Evolutionary conservation across 176 grass and related monocot species (phyloP), one percentile per base, ranked within the genome.

Genomic region (Carex myosuroides): DNA sequence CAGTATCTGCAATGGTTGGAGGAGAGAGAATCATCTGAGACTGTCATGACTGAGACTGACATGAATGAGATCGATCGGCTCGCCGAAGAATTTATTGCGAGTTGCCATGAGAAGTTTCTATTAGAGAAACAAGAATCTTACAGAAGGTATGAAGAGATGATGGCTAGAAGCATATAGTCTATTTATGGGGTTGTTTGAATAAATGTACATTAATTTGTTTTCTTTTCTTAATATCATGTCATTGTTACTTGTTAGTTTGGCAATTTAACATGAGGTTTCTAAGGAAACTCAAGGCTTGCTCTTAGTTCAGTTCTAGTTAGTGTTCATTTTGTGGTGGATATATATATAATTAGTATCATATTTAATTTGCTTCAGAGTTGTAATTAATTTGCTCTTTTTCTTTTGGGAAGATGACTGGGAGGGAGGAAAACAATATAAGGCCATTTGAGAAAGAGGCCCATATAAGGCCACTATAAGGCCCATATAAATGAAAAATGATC

Each of bases 111-210:
- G 17, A 94, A 80, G 35, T 97, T 92, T 90, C 75, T 92, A 74
- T 81, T 94, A 77, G 92, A 98, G 91, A 98, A 95, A 87, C 95
- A 98, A 84, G 95, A 98, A 54, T 98, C 95, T 20, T 95, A 94
- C 60, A 88, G 92, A 81, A 89, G 92, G 89, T 90, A 87, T 29
- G 86, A 93, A 83, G 93, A 96, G 89, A 96, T 93, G 89, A 89
- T 95, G 20, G 89, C 87, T 57, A 88, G 89, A 62, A 93, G 87
- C 75, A 60, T 91, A n/a, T 91, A 56, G 30, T 18, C 39, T 32
- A 56, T 56, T 32, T 77, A 30, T 18, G 48, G 73, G 73, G 39
- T 24, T 54, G 0, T 77, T 33, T 56, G 50, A 77, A 77, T 77
- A 77, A 55, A 77, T 56, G 50, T 56, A 39, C 37, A 39, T 29